Conservation (phyloP, 2,329 filamentous ascomycete species). For the Tympanopsis confertula region DNA sequence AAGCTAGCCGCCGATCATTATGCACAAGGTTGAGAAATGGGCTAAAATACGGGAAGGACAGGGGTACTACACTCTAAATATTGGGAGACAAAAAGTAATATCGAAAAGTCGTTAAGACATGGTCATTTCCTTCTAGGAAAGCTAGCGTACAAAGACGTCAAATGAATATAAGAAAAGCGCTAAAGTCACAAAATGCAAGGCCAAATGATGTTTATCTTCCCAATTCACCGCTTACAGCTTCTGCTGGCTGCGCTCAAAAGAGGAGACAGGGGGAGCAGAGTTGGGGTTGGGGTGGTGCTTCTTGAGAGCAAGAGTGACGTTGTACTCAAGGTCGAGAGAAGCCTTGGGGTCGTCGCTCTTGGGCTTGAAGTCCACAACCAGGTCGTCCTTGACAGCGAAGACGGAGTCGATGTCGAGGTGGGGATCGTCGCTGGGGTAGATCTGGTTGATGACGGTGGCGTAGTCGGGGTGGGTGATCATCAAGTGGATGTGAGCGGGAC, state of each 20-base stretch:
- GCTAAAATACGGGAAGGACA: too few relatives aligned
- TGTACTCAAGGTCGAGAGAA: constrained; percentile 18
- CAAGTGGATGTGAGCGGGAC: constrained; percentile 13
- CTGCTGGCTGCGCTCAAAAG: constrained; percentile 1
- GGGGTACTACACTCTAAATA: too few relatives aligned
- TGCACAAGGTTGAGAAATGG: too few relatives aligned
- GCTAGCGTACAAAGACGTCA: too few relatives aligned
- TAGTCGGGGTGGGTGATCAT: constrained; percentile 35
- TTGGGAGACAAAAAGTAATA: too few relatives aligned
- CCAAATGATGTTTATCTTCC: too few relatives aligned
- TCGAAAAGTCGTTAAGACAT: too few relatives aligned
- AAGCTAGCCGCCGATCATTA: too few relatives aligned
- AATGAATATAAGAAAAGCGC: too few relatives aligned
- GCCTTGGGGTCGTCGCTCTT: constrained; percentile 18
- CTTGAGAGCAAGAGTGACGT: constrained; percentile 12
- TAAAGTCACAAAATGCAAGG: too few relatives aligned
- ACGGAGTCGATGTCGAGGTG: constrained; percentile 32
- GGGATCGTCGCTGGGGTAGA: constrained; percentile 47
- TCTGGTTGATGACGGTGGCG: constrained; percentile 55
- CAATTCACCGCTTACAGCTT: background rate
- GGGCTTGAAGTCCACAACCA: constrained; percentile 30
- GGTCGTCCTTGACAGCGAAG: constrained; percentile 22
- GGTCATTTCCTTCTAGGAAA: too few relatives aligned
- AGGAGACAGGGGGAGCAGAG: constrained; percentile 4
- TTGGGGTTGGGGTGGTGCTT: constrained; percentile 11